These are phyloP conservation scores for Geopyxis carbonaria DNA, from an alignment of 495 filamentous ascomycete species.

Conservation along the genomic window DNA sequence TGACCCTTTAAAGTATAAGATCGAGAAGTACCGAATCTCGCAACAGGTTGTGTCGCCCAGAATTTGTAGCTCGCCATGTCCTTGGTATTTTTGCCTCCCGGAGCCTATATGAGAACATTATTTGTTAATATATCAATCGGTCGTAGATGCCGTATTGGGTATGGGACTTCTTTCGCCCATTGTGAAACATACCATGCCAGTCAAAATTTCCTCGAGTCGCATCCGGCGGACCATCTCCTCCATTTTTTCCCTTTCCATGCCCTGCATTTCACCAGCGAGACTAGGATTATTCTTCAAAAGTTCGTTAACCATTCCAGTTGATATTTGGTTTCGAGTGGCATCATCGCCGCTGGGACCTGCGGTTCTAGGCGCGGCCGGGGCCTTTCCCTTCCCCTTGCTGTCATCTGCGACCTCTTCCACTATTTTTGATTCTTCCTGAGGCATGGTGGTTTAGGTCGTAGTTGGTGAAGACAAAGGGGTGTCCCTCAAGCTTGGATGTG, in stretches of 20 bases:
- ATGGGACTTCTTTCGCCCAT: background rate
- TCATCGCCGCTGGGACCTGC: too few species aligned
- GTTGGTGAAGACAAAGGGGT: too few species aligned
- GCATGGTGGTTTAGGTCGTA: too few species aligned
- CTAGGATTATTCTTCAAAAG: slow-evolving; percentile 46
- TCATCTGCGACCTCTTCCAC: too few species aligned
- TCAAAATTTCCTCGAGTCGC: slow-evolving; percentile 62
- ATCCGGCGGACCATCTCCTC: slow-evolving; percentile 51
- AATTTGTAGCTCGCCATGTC: slow-evolving; percentile 97
- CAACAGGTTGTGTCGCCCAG: slow-evolving; percentile 93
- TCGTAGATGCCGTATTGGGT: background rate
- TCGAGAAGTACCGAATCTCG: slow-evolving; percentile 48
- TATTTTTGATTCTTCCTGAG: too few species aligned
- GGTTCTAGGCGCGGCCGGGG: too few species aligned
- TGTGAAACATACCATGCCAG: slow-evolving; percentile 39
- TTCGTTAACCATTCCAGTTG: background rate
- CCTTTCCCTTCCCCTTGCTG: too few species aligned
- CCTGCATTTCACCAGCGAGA: slow-evolving; percentile 37
- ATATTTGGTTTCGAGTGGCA: too few species aligned
- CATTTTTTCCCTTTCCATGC: slow-evolving; percentile 24
- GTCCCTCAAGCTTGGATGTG: too few species aligned
- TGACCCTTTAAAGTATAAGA: background rate
- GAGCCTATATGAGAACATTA: slow-evolving; percentile 24
- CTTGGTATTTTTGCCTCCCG: slow-evolving; percentile 70
- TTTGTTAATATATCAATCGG: slow-evolving; percentile 3